A percentile compares a stretch with the other conserved stretches of the same genome.
Conservation (phyloP, 2,329 filamentous ascomycete genomes). For the Magnaporthiopsis rhizophila region DNA sequence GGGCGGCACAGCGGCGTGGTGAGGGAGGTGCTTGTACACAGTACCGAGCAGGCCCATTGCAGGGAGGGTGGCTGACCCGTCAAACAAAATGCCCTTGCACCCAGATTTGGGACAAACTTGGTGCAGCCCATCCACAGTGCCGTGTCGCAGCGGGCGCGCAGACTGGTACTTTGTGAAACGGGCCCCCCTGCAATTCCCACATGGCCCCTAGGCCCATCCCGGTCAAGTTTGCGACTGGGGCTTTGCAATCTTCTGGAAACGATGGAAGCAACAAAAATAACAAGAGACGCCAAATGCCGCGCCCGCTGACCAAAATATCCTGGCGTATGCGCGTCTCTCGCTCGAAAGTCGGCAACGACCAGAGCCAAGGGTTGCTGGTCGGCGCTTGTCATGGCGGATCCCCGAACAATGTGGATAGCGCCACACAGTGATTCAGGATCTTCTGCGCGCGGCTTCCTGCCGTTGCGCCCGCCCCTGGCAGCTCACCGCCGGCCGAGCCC, state of each 20-base stretch:
- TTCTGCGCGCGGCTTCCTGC: neutral
- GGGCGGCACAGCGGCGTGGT: neutral
- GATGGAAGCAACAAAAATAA: conserved; percentile 15
- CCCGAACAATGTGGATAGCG: neutral
- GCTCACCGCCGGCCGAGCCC: neutral
- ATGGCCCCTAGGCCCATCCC: conserved; percentile 17
- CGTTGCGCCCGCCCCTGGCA: neutral
- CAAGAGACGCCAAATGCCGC: neutral
- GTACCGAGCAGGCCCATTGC: neutral
- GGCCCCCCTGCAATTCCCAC: conserved; percentile 39
- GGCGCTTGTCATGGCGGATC: neutral
- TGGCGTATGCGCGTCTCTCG: neutral
- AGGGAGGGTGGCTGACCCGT: neutral
- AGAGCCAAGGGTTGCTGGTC: neutral
- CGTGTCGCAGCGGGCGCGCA: conserved; percentile 4
- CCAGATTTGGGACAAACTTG: conserved; percentile 7
- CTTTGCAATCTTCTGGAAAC: conserved; percentile 34
- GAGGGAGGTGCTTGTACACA: neutral
- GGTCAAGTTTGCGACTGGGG: conserved; percentile 25
- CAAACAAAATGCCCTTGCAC: neutral
- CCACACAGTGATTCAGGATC: neutral
- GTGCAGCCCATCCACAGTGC: conserved; percentile 6
- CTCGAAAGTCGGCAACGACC: neutral
- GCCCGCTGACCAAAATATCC: neutral
- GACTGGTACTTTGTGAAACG: conserved; percentile 39